Conservation (phyloP, 2,329 filamentous ascomycete genomes). For the Fonsecaea pedrosoi region DNA sequence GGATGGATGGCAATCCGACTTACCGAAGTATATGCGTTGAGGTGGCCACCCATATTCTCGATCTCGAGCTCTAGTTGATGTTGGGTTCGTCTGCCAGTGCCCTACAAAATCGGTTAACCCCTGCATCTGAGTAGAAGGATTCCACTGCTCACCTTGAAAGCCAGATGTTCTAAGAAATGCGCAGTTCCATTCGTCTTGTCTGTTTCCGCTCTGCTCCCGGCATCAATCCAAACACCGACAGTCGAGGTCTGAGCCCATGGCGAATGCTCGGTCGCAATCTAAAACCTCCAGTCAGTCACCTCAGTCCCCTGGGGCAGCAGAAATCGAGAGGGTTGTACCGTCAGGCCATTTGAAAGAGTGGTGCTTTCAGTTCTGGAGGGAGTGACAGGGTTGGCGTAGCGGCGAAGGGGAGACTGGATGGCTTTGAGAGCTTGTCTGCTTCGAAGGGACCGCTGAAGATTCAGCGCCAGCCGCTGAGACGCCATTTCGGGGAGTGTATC, state of each 20-base stretch:
- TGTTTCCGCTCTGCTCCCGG: slow-evolving; percentile 96
- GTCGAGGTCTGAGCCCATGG: slow-evolving; percentile 98
- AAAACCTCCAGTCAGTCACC: slow-evolving; percentile 37
- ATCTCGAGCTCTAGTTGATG: slow-evolving; percentile 99
- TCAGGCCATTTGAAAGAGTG: slow-evolving; percentile 96
- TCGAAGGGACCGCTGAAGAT: slow-evolving; percentile 88
- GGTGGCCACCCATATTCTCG: slow-evolving; percentile 99
- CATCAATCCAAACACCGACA: slow-evolving; percentile 99
- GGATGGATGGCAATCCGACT: slow-evolving; percentile 46
- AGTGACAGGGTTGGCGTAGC: slow-evolving; percentile 84
- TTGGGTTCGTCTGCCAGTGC: slow-evolving; percentile 91
- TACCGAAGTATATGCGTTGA: slow-evolving; percentile 99
- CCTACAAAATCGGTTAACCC: slow-evolving; percentile 58
- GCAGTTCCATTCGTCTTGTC: slow-evolving; percentile 98
- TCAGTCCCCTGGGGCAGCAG: background rate
- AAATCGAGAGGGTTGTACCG: slow-evolving; percentile 62
- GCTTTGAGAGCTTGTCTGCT: slow-evolving; percentile 82
- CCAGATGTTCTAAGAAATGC: slow-evolving; percentile 99
- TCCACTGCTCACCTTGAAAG: slow-evolving; percentile 83
- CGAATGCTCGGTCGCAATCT: slow-evolving; percentile 98
- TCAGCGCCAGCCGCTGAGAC: slow-evolving; percentile 95
- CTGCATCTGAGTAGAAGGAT: slow-evolving; percentile 24
- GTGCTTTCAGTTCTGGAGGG: slow-evolving; percentile 90
- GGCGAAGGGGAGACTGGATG: slow-evolving; percentile 78
- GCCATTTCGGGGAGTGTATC: slow-evolving; percentile 67